Percentiles rank a stretch among this genome's conserved stretches.
Evolutionary conservation across 2,329 filamentous ascomycete genomes (phyloP).

Genomic region (Aspergillus sergii): DNA sequence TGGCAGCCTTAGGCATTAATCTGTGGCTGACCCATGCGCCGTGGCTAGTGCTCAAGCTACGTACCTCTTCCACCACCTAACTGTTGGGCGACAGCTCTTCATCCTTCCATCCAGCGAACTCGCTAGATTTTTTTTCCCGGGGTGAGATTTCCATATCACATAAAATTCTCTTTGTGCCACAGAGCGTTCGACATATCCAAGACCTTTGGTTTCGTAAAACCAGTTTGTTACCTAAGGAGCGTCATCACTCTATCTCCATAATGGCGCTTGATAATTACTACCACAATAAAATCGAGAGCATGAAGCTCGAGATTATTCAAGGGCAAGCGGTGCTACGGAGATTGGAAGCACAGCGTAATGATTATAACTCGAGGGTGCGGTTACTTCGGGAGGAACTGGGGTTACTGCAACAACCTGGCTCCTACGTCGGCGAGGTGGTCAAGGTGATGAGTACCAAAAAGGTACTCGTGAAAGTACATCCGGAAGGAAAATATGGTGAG

Average conservation of each 20-base stretch:
- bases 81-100: constrained; percentile 5
- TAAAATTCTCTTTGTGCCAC: not conserved
- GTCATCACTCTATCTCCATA: constrained; percentile 48
- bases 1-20: not conserved
- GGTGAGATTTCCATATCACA: not conserved
- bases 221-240: constrained; percentile 21
- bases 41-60: constrained; percentile 4
- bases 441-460: constrained; percentile 99
- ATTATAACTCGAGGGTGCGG: constrained; percentile 98
- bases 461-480: constrained; percentile 97
- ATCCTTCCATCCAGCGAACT: not conserved
- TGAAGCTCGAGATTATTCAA: constrained; percentile 99
- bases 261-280: constrained; percentile 99
- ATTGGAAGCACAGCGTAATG: constrained; percentile 96
- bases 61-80: constrained; percentile 1
- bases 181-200: not conserved
- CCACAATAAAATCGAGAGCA: constrained; percentile 99
- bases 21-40: not conserved
- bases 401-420: constrained; percentile 92
- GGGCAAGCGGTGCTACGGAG: constrained; percentile 92
- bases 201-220: not conserved
- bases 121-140: not conserved
- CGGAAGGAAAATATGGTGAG: constrained; percentile 94
- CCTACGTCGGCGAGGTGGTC: constrained; percentile 98
- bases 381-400: constrained; percentile 94